These are phyloP conservation scores for Mastigamoeba balamuthi DNA, from an alignment of 78 protist genomes.

Conservation along the genomic window DNA sequence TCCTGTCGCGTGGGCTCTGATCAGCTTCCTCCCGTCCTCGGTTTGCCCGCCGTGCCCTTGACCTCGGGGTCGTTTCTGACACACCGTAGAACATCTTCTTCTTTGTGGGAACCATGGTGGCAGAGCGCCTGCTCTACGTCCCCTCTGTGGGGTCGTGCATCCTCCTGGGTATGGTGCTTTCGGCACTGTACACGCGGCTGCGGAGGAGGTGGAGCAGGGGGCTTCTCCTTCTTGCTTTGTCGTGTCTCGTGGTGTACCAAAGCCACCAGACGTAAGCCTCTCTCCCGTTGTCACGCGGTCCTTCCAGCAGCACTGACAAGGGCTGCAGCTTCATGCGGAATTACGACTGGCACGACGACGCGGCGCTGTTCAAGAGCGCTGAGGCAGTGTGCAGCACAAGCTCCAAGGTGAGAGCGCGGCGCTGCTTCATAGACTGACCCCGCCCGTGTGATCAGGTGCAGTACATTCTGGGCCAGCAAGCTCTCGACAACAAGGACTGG, in stretches of 20 bases:
- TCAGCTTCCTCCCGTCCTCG: background rate
- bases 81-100: background rate
- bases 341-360: background rate
- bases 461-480: background rate
- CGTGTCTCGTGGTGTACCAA: background rate
- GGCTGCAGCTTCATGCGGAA: background rate
- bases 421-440: background rate
- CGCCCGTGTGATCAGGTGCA: background rate
- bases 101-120: slow-evolving; percentile 6
- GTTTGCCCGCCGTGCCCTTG: background rate
- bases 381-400: background rate
- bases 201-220: background rate
- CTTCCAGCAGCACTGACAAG: too few species aligned
- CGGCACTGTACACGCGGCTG: background rate
- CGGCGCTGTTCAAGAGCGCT: background rate
- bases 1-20: too few species aligned
- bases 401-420: background rate
- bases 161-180: background rate
- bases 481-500: background rate
- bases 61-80: background rate
- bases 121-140: slow-evolving; percentile 1
- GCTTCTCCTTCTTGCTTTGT: background rate
- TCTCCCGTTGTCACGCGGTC: background rate
- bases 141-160: slow-evolving; percentile 1
- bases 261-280: background rate